Percentiles rank a stretch among this genome's conserved stretches.
These are phyloP conservation scores for Earliella scabrosa DNA, from an alignment of 1,284 basidiomycete species.

Conservation along the genomic window DNA sequence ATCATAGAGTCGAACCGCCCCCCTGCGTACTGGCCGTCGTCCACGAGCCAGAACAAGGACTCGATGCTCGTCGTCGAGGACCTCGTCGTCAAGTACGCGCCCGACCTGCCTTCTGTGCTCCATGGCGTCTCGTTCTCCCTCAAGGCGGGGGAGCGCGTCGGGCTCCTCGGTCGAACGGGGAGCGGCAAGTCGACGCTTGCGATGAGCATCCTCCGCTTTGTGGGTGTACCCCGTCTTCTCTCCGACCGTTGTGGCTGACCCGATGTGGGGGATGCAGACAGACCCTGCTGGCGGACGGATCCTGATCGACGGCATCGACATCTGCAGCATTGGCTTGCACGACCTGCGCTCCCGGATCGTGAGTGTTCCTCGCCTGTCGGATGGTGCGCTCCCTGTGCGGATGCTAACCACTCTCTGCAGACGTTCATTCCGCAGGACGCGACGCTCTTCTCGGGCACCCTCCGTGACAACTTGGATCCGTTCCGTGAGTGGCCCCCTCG, in stretches of 20 bases:
- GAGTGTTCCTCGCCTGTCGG: conserved; percentile 29
- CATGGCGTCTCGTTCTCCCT: conserved; percentile 74
- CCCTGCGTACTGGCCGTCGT: conserved; percentile 87
- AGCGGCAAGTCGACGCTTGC: conserved; percentile 86
- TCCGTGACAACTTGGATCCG: conserved; percentile 88
- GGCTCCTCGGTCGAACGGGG: conserved; percentile 78
- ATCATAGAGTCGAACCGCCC: conserved; percentile 69
- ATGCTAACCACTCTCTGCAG: conserved; percentile 35
- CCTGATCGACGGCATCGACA: conserved; percentile 88
- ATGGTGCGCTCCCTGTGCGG: neutral
- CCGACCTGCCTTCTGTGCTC: conserved; percentile 84
- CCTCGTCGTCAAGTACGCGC: conserved; percentile 81
- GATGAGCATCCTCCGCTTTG: conserved; percentile 87
- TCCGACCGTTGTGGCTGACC: neutral
- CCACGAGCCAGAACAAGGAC: conserved; percentile 51
- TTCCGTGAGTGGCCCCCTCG: conserved; percentile 67
- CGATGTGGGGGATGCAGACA: conserved; percentile 46
- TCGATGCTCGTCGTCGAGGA: conserved; percentile 57
- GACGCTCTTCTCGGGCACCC: conserved; percentile 85
- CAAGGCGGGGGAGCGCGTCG: conserved; percentile 68
- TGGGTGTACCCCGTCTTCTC: conserved; percentile 39
- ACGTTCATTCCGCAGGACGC: conserved; percentile 86
- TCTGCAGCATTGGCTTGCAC: conserved; percentile 84
- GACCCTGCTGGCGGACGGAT: conserved; percentile 85
- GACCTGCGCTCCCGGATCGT: conserved; percentile 81